Evolutionary conservation across 345 rosid species (phyloP).

Genomic region (Leavenworthia alabamica): DNA sequence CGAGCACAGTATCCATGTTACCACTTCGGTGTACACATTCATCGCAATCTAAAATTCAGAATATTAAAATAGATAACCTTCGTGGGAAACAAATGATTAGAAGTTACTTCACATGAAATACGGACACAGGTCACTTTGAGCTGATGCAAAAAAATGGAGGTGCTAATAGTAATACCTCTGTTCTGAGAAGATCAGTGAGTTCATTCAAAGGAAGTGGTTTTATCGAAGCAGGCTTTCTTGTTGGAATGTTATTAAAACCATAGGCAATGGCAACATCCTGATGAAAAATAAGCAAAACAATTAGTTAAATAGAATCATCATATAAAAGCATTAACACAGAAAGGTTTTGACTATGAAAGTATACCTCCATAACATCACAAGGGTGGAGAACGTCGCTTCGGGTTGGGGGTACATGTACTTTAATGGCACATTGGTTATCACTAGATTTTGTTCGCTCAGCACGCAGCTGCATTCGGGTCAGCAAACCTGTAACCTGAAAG

Average conservation of each 20-base stretch:
- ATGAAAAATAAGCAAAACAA: slow-evolving; percentile 1
- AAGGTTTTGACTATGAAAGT: neutral
- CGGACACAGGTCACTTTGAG: neutral
- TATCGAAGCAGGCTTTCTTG: slow-evolving; percentile 54
- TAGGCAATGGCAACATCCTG: slow-evolving; percentile 97
- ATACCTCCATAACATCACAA: slow-evolving; percentile 94
- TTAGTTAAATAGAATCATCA: neutral
- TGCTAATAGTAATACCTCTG: slow-evolving; percentile 57
- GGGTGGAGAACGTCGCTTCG: slow-evolving; percentile 91
- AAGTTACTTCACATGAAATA: neutral
- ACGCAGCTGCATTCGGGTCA: slow-evolving; percentile 71
- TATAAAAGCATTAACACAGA: neutral
- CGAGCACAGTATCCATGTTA: slow-evolving; percentile 77
- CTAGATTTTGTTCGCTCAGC: slow-evolving; percentile 39
- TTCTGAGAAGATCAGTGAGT: slow-evolving; percentile 69
- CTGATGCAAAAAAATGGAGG: slow-evolving; percentile 5
- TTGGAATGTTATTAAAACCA: slow-evolving; percentile 80
- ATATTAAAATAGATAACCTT: neutral
- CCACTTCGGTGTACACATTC: slow-evolving; percentile 72
- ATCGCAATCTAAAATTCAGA: slow-evolving; percentile 52
- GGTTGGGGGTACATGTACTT: slow-evolving; percentile 70
- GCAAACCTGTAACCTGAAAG: slow-evolving; percentile 57
- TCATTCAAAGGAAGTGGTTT: slow-evolving; percentile 65
- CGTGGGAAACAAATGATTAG: neutral
- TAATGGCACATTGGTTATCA: slow-evolving; percentile 37